Percentiles rank a stretch among this genome's conserved stretches.
Conservation (phyloP, 2,329 filamentous ascomycete genomes). For the Paraphaeosphaeria sporulosa region DNA sequence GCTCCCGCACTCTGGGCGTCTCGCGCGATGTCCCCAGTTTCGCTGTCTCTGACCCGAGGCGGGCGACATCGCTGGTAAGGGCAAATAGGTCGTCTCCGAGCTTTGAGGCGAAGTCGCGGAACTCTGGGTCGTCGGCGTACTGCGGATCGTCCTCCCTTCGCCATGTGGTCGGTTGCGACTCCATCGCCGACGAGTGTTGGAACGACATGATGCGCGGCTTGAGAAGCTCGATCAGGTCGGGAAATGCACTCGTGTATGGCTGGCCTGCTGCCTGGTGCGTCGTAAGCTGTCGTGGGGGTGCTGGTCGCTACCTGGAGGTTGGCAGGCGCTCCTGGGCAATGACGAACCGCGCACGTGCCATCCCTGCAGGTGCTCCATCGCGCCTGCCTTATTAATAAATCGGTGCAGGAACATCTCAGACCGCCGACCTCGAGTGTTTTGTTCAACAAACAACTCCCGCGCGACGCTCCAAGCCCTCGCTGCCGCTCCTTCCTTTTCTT, state of each 20-base stretch:
- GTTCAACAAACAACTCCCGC: conserved; percentile 19
- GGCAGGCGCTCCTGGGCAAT: conserved; percentile 34
- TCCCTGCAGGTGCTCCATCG: conserved; percentile 19
- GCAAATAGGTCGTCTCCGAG: conserved; percentile 90
- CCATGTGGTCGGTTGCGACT: conserved; percentile 76
- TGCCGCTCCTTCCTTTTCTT: conserved; percentile 4
- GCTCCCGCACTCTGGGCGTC: conserved; percentile 87
- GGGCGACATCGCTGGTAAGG: conserved; percentile 85
- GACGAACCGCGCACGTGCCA: conserved; percentile 34
- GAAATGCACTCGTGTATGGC: conserved; percentile 17
- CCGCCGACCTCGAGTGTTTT: conserved; percentile 38
- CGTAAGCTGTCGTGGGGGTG: conserved; percentile 5
- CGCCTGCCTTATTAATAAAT: conserved; percentile 20
- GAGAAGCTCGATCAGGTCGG: not conserved
- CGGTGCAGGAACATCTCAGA: conserved; percentile 25
- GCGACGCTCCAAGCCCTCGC: not conserved
- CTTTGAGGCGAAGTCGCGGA: conserved; percentile 80
- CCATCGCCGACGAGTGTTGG: conserved; percentile 82
- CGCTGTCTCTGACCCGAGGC: conserved; percentile 82
- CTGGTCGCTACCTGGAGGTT: conserved; percentile 36
- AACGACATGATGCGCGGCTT: conserved; percentile 75
- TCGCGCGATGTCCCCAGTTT: conserved; percentile 90
- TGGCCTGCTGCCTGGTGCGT: conserved; percentile 16
- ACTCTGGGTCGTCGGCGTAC: conserved; percentile 93
- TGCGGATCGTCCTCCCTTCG: conserved; percentile 73